Base-by-base conservation (phyloP, 2,329 filamentous ascomycete species). In the Paradendryphiella salina region DNA sequence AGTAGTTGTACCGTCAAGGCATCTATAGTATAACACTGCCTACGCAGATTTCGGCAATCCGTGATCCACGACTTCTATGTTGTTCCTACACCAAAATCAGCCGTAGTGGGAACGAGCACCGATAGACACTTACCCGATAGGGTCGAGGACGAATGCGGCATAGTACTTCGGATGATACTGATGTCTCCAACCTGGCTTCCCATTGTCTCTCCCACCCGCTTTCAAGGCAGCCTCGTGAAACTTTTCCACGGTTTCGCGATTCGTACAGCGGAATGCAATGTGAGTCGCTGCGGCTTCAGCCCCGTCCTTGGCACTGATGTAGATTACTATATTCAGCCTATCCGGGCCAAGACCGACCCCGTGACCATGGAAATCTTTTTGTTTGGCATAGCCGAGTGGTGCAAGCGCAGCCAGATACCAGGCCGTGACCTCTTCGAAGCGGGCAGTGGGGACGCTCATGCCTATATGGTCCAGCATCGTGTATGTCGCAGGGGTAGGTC, bases 111-210 rank as follows among this genome's bases (percentile, higher is more conserved):
- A 26, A 26, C 9, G 23, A 26, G 23, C 23, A 3, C 23, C 8
- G 9, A 26, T 3, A 1, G 8, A 9, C 23, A 26, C 58, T 58
- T 38, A 67, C 64, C 63, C 63, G 11, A 63, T 36, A 36, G 64
- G 64, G 57, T 69, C 65, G 13, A 60, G 20, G 8, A 67, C 59
- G 46, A 68, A 68, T 8, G 58, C 64, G 7, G 51, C 61, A 55
- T 66, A 68, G 51, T 68, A 69, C 29, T 65, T 60, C 20, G 60
- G 45, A 52, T 61, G 57, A 47, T 67, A 67, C 34, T 52, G 52
- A 23, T 52, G 39, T 42, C 66, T 61, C 14, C 59, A 37, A 2
- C 66, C 66, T 1, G 66, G 64, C 46, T 53, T 50, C 7, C 65
- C 61, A 48, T 67, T 67, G 28, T 57, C 54, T 40, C 50, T 65